A percentile compares a stretch with the other conserved stretches of the same genome.
phyloP scores from a whole-genome alignment of 2,329 filamentous ascomycete species.

The Cephalotrichum gorgonifer region DNA sequence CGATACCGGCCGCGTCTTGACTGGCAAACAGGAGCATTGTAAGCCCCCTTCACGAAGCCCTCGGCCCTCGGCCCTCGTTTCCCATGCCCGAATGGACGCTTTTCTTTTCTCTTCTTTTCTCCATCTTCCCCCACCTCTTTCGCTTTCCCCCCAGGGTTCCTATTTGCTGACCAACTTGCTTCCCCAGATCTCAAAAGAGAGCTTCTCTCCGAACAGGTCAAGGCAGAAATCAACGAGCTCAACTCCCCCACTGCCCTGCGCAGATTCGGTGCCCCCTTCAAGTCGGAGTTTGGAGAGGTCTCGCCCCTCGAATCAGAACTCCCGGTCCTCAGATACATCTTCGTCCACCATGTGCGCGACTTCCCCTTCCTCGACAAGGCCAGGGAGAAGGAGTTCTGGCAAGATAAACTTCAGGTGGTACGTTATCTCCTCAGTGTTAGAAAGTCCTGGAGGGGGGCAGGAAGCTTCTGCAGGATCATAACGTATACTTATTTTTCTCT shows the following conservation, averaged over 20 bases:
- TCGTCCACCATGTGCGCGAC: constrained; percentile 94
- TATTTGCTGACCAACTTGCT: background rate
- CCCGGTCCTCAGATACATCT: constrained; percentile 89
- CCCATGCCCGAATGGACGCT: too few relatives aligned
- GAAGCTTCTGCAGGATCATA: too few relatives aligned
- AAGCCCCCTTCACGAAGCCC: constrained; percentile 19
- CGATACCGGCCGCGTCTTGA: constrained; percentile 38
- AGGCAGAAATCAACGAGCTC: constrained; percentile 82
- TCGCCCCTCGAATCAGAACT: constrained; percentile 88
- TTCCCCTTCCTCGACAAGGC: constrained; percentile 97
- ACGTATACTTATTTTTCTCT: background rate
- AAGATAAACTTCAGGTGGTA: constrained; percentile 91
- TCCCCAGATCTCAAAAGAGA: constrained; percentile 83
- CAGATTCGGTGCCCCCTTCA: constrained; percentile 91
- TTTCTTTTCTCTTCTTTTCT: constrained; percentile 1
- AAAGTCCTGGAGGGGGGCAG: background rate
- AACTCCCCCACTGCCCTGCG: constrained; percentile 91
- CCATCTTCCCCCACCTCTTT: background rate
- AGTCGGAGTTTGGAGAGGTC: constrained; percentile 84
- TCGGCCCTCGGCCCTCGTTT: too few relatives aligned
- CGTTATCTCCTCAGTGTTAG: constrained; percentile 26
- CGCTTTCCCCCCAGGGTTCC: too few relatives aligned
- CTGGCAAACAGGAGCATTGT: constrained; percentile 98
- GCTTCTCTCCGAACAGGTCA: constrained; percentile 80
- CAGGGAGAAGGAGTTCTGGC: constrained; percentile 98